Percentiles rank a stretch among this genome's conserved stretches.
phyloP scores from a whole-genome alignment of 768 basidiomycete genomes.

The Melanogaster broomeanus region DNA sequence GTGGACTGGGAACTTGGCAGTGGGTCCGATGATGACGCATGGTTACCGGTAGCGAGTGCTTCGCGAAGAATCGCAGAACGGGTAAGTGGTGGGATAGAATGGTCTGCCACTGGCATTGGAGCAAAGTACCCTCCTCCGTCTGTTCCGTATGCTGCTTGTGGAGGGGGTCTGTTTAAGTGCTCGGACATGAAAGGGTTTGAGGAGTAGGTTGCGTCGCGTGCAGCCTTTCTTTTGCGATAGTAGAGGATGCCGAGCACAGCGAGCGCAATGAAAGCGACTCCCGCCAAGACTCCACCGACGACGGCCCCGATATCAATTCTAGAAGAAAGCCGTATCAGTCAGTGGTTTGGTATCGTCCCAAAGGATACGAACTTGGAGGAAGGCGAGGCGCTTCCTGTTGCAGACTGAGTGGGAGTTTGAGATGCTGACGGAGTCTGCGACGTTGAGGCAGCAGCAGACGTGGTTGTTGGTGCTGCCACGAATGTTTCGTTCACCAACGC shows the following conservation, averaged over 20 bases:
- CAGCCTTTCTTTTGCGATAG: constrained; percentile 7
- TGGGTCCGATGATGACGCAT: neutral
- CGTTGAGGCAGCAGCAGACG: neutral
- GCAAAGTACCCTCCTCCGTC: neutral
- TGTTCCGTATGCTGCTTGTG: neutral
- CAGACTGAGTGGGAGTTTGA: neutral
- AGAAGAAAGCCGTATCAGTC: neutral
- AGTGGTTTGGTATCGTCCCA: neutral
- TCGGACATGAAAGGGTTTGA: constrained; percentile 6
- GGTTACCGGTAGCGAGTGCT: constrained; percentile 1
- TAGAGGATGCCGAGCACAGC: constrained; percentile 5
- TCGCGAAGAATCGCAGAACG: constrained; percentile 16
- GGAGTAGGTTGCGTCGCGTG: neutral
- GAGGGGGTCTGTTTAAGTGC: neutral
- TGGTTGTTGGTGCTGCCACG: constrained; percentile 5
- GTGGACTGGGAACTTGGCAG: neutral
- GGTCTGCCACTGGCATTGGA: neutral
- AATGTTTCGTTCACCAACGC: constrained; percentile 25
- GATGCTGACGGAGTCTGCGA: neutral
- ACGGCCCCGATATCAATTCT: constrained; percentile 15
- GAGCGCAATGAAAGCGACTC: neutral
- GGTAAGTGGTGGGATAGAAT: neutral
- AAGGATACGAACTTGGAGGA: constrained; percentile 7
- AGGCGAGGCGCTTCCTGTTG: neutral
- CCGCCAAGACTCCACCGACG: constrained; percentile 17